These are phyloP conservation scores for Ogataea populi-albae DNA, from an alignment of 805 yeast species.

Conservation along the genomic window DNA sequence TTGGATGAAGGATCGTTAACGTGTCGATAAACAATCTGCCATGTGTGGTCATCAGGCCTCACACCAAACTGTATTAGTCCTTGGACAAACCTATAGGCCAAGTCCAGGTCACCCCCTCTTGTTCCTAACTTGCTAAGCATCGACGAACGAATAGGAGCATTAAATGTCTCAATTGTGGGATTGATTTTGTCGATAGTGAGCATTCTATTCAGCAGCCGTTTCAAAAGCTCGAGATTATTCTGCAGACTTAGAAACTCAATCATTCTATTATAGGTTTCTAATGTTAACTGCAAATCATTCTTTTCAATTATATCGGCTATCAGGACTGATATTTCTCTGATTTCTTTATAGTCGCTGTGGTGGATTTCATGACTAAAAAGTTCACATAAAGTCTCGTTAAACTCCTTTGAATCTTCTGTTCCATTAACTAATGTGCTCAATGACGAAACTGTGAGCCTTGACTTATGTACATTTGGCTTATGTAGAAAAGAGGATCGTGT, in stretches of 20 bases:
- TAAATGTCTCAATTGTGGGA: constrained; percentile 6
- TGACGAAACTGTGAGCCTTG: no score
- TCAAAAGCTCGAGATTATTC: constrained; percentile 2
- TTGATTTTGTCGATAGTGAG: not conserved
- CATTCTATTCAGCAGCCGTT: constrained; percentile 7
- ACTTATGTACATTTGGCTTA: not conserved
- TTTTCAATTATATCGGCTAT: constrained; percentile 1
- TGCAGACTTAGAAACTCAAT: constrained; percentile 1
- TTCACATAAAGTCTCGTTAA: not conserved
- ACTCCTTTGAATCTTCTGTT: not conserved
- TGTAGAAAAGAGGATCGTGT: not conserved
- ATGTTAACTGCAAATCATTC: not conserved
- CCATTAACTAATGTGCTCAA: not conserved
- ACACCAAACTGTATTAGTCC: constrained; percentile 4
- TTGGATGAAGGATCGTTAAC: constrained; percentile 3
- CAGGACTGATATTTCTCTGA: not conserved
- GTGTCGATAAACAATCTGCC: constrained; percentile 3
- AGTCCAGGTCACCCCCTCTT: not conserved
- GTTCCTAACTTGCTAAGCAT: not conserved
- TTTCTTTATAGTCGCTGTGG: not conserved
- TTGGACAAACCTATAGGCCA: constrained; percentile 2
- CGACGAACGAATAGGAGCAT: constrained; percentile 2
- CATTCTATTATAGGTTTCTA: constrained; percentile 4
- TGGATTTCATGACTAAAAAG: not conserved
- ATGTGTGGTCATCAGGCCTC: constrained; percentile 8